These are phyloP conservation scores for Stachybotrys chartarum DNA, from an alignment of 2,329 filamentous ascomycete genomes.

Conservation along the genomic window DNA sequence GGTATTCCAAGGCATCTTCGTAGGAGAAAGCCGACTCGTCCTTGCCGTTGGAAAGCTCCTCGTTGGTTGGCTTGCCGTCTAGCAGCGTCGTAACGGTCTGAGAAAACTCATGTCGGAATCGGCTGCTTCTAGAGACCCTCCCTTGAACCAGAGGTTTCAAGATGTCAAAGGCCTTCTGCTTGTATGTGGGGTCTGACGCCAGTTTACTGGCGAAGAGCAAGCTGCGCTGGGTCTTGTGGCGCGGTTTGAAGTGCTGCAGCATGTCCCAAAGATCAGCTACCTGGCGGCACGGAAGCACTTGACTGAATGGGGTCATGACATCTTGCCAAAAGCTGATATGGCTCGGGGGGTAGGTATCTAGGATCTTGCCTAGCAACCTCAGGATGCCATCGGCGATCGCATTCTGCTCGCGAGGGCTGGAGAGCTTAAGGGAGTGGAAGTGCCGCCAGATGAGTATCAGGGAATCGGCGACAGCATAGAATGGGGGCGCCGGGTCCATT, in stretches of 20 bases:
- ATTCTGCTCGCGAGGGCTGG: slow-evolving; percentile 10
- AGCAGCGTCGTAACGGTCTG: slow-evolving; percentile 56
- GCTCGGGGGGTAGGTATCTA: slow-evolving; percentile 16
- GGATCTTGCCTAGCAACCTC: slow-evolving; percentile 17
- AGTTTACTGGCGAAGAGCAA: slow-evolving; percentile 41
- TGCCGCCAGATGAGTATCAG: slow-evolving; percentile 21
- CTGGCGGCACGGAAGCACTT: slow-evolving; percentile 18
- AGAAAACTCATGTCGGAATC: slow-evolving; percentile 24
- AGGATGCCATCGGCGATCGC: slow-evolving; percentile 21
- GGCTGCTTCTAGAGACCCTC: slow-evolving; percentile 26
- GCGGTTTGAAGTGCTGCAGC: slow-evolving; percentile 24
- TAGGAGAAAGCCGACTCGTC: slow-evolving; percentile 17
- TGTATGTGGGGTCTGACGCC: slow-evolving; percentile 29
- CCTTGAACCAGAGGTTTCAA: slow-evolving; percentile 24
- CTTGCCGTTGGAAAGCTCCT: slow-evolving; percentile 10
- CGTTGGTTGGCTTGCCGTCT: slow-evolving; percentile 16
- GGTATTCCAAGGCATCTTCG: slow-evolving; percentile 22
- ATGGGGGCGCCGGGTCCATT: slow-evolving; percentile 24
- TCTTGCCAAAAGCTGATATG: slow-evolving; percentile 21
- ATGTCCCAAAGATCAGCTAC: slow-evolving; percentile 26
- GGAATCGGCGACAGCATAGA: slow-evolving; percentile 30
- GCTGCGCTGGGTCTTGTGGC: slow-evolving; percentile 26
- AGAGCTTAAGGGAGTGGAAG: slow-evolving; percentile 8
- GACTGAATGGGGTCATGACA: background rate
- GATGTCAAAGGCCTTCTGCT: slow-evolving; percentile 36